Base-by-base conservation (phyloP, 2,329 filamentous ascomycete species). In the Fusarium sacchari region DNA sequence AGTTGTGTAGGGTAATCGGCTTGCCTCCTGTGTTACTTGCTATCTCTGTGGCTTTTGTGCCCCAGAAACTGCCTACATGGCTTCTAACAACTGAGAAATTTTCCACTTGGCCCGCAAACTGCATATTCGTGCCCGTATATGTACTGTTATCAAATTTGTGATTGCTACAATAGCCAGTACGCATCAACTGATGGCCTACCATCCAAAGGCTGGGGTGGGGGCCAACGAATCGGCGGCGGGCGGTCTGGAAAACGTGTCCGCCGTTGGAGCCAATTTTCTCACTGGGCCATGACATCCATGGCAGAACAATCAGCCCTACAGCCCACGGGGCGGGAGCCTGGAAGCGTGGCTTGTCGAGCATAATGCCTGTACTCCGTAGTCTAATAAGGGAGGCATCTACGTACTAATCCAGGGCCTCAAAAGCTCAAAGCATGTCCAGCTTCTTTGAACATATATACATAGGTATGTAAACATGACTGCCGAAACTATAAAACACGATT, bases 11-110 rank as follows among this genome's bases (percentile, higher is more conserved):
- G 74, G 74, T 65, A 67, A 73, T 70, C 42, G 67, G 71, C 72
- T 72, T 77, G 62, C 60, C 74, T 75, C 74, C 59, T 62, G 72
- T 74, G 62, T 76, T 79, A 72, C 71, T 73, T 71, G 71, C 72
- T 69, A 71, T 78, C 52, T 72, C 59, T 70, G 68, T 63, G 61
- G 64, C 59, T 74, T 46, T 73, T 67, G 57, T 65, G 72, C 60
- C 72, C 70, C 74, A 66, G 64, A 62, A 72, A 64, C 65, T 50
- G 62, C 67, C 43, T 69, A 40, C 50, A 60, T 74, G 60, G 61
- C 73, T 76, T 68, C 68, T 65, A 66, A 70, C 70, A 76, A 77
- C 66, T 72, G 71, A 76, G 71, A 61, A 74, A 75, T 71, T 69
- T 73, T 61, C 67, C 67, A 74, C 64, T 60, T 64, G 63, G 50